Evolutionary conservation across 2,329 filamentous ascomycete species (phyloP).

Genomic region (Claviceps sp.): DNA sequence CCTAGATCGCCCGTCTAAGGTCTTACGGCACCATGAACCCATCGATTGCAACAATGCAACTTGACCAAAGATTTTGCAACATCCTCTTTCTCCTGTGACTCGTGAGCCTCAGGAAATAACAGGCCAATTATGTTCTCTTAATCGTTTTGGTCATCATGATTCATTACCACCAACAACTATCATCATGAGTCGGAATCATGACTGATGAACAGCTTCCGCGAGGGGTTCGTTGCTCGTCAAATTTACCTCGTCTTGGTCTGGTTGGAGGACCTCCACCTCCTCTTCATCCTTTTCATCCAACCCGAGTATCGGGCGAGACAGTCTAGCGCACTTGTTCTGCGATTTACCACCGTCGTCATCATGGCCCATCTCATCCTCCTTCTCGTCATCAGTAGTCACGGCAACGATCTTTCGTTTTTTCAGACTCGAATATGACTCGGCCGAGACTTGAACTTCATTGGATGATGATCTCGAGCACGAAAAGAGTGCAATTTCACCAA

Average conservation of each 20-base stretch:
- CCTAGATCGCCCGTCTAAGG: no score
- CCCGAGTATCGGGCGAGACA: neutral
- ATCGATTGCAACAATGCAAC: no score
- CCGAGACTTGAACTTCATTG: slow-evolving; percentile 5
- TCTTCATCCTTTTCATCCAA: neutral
- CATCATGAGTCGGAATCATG: slow-evolving; percentile 3
- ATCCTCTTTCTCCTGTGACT: slow-evolving; percentile 16
- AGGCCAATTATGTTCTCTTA: slow-evolving; percentile 3
- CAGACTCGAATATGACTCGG: slow-evolving; percentile 4
- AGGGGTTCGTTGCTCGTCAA: neutral
- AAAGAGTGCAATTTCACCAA: neutral
- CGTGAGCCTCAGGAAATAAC: slow-evolving; percentile 18
- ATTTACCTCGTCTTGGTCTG: no score
- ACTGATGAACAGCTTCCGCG: neutral
- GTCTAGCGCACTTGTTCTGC: neutral
- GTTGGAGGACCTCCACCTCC: no score
- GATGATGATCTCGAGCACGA: slow-evolving; percentile 3
- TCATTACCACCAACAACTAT: neutral
- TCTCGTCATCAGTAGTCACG: slow-evolving; percentile 12
- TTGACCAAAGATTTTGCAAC: no score
- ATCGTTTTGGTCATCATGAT: slow-evolving; percentile 6
- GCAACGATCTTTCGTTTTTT: slow-evolving; percentile 16
- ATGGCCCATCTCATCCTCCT: slow-evolving; percentile 15
- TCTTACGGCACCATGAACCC: no score
- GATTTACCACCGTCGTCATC: slow-evolving; percentile 10